phyloP scores from a whole-genome alignment of 202 grass and related monocot species.

The Cymbopogon flexuosus region DNA sequence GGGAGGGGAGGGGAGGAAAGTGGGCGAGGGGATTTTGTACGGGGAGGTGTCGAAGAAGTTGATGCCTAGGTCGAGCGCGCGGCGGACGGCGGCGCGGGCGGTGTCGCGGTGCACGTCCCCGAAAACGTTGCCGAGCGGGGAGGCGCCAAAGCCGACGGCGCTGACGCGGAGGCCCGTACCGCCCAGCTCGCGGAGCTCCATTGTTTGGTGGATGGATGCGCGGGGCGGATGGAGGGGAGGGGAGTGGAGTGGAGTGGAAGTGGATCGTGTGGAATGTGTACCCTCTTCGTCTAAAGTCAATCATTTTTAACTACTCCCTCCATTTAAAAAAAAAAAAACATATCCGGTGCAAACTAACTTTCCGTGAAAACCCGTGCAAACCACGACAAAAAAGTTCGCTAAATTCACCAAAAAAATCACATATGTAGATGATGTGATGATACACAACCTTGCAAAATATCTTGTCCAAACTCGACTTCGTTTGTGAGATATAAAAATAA shows the following conservation, averaged over 20 bases:
- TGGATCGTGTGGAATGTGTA: too few relatives aligned
- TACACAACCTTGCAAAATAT: too few relatives aligned
- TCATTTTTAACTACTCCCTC: too few relatives aligned
- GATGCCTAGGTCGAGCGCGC: constrained; percentile 70
- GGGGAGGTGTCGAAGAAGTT: constrained; percentile 98
- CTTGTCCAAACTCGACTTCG: too few relatives aligned
- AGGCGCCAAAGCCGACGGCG: constrained; percentile 75
- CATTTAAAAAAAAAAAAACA: too few relatives aligned
- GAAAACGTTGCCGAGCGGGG: constrained; percentile 79
- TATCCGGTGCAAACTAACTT: too few relatives aligned
- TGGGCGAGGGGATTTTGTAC: neutral
- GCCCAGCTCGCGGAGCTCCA: constrained; percentile 73
- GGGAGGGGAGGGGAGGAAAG: neutral
- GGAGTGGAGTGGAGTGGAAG: neutral
- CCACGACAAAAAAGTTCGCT: too few relatives aligned
- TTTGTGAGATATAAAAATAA: too few relatives aligned
- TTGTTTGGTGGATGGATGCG: neutral
- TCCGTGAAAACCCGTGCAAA: too few relatives aligned
- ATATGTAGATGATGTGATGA: too few relatives aligned
- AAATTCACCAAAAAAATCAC: too few relatives aligned
- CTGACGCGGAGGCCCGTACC: constrained; percentile 64
- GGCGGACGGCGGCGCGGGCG: constrained; percentile 67
- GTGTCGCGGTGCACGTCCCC: constrained; percentile 46
- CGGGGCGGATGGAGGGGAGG: neutral
- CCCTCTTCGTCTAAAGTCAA: too few relatives aligned